Conservation (phyloP, 257 asterid genomes). For the Linderniella brevidens region DNA sequence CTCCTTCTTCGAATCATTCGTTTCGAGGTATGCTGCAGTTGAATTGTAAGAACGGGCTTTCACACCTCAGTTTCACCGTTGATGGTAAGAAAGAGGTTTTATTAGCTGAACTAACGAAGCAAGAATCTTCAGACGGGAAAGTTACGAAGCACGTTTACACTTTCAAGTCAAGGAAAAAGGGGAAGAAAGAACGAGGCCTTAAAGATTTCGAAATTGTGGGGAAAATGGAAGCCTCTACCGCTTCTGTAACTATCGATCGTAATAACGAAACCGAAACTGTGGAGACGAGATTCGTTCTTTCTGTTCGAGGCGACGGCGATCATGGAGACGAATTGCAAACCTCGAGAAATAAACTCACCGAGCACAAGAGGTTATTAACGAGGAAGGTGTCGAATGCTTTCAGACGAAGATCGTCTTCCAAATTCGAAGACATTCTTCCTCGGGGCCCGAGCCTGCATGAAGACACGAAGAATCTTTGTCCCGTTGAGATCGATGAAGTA, state of each 20-base stretch:
- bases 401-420: conserved; percentile 19
- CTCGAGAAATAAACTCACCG: conserved; percentile 14
- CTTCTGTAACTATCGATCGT: conserved; percentile 29
- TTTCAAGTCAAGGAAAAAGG: conserved; percentile 31
- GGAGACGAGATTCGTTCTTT: conserved; percentile 40
- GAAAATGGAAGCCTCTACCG: conserved; percentile 62
- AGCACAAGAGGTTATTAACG: conserved; percentile 20
- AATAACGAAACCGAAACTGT: conserved; percentile 20
- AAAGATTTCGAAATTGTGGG: conserved; percentile 33
- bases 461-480: conserved; percentile 12
- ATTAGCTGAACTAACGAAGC: conserved; percentile 30
- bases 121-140: conserved; percentile 28
- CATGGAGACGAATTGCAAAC: conserved; percentile 12
- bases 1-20: conserved; percentile 23
- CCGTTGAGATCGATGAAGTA: conserved; percentile 11
- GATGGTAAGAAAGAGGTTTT: conserved; percentile 59
- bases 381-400: conserved; percentile 34
- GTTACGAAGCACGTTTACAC: conserved; percentile 45
- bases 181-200: conserved; percentile 26
- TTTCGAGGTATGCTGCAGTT: conserved; percentile 72
- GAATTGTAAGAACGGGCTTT: conserved; percentile 57
- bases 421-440: conserved; percentile 21
- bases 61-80: conserved; percentile 45
- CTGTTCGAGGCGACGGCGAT: conserved; percentile 19
- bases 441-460: conserved; percentile 22